Base-by-base conservation (phyloP, 768 basidiomycete genomes). In the Lentinula raphanica region DNA sequence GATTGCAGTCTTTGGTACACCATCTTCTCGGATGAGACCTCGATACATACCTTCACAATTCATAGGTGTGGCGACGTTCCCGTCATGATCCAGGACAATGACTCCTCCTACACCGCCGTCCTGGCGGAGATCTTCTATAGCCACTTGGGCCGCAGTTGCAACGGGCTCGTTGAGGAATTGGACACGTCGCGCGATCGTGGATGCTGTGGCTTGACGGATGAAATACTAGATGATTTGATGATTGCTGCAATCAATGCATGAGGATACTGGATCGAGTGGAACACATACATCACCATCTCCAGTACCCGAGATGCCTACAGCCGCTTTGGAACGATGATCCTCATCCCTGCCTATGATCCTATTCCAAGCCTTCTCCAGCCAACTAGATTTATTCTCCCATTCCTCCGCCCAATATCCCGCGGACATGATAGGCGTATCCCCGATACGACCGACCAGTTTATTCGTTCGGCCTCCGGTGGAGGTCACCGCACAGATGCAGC, bases 21-120 rank as follows among this genome's bases (percentile, higher is more conserved):
- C 91, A 59, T 92, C 88, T 61, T 77, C 73, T 44, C 78, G 73
- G 32, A 92, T 83, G 15, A 91, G 76, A 5, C 91, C 91, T 28
- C 91, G 80, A 66, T 91, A 92, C 91, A 93, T 93, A 7, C 91
- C 88, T 19, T 79, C 73, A 64, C 84, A 88, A 67, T 92, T 92
- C 60, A 92, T 67, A 5, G 88, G 82, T 74, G 88, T 81, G 1
- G 87, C 74, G 44, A 92, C 90, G 63, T 88, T 83, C n/a, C 89
- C 90, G 13, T 76, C 65, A 51, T 72, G 72, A 68, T 93, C 89
- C 17, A 93, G 67, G 0, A 84, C 88, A 58, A 94, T 87, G 44
- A 92, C 75, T 2, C 92, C 92, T 19, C 92, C 92, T 6, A 79
- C 62, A 1, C 89, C 91, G 9, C 83, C 88, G 27, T 83, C 75